A percentile compares a stretch with the other conserved stretches of the same genome.
These are phyloP conservation scores for Didymella glomerata DNA, from an alignment of 2,329 filamentous ascomycete species.

Conservation along the genomic window DNA sequence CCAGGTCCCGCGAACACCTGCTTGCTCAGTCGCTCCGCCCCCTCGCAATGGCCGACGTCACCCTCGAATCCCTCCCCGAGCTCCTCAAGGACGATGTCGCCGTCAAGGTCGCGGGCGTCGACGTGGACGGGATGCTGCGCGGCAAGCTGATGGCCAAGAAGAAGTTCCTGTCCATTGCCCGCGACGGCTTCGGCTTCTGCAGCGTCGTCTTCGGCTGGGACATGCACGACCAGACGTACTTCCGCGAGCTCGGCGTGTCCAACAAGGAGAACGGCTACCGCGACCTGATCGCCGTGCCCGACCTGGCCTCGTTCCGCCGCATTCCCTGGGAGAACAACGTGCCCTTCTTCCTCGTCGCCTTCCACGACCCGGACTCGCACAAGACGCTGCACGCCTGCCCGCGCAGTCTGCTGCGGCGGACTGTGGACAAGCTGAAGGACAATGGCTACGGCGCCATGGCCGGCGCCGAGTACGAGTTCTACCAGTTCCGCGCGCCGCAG, in stretches of 20 bases:
- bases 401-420: slow-evolving; percentile 74
- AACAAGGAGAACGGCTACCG: slow-evolving; percentile 91
- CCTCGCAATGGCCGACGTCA: slow-evolving; percentile 56
- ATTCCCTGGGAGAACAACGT: slow-evolving; percentile 92
- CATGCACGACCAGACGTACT: slow-evolving; percentile 93
- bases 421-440: slow-evolving; percentile 71
- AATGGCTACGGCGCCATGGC: slow-evolving; percentile 86
- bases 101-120: slow-evolving; percentile 87
- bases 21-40: too few relatives aligned
- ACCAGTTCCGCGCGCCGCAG: slow-evolving; percentile 79
- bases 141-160: slow-evolving; percentile 92
- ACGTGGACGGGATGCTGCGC: slow-evolving; percentile 86
- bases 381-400: slow-evolving; percentile 80
- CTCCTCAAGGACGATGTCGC: slow-evolving; percentile 75
- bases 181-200: slow-evolving; percentile 89
- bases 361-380: slow-evolving; percentile 80
- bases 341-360: slow-evolving; percentile 85
- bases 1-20: too few relatives aligned
- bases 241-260: slow-evolving; percentile 83
- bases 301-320: slow-evolving; percentile 78
- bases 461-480: slow-evolving; percentile 95
- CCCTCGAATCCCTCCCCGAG: slow-evolving; percentile 69
- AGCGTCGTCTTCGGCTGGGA: slow-evolving; percentile 96
- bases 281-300: slow-evolving; percentile 83
- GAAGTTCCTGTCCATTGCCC: slow-evolving; percentile 87